Percentiles rank a stretch among this genome's conserved stretches.
phyloP scores from a whole-genome alignment of 331 rosid species.

The Malus hybrid region DNA sequence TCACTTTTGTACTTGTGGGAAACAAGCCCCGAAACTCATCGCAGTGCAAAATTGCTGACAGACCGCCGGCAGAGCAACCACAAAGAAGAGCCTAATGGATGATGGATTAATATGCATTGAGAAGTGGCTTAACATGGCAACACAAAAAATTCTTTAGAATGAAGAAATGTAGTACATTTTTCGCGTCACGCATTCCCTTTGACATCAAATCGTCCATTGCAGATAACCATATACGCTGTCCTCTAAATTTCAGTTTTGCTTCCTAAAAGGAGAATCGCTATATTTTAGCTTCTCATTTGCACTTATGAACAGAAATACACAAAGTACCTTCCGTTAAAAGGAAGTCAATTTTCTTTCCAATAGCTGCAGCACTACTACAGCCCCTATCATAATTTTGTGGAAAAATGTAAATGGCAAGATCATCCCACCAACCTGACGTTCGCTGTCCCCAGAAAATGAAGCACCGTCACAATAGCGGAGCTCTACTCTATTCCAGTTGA shows the following conservation, averaged over 20 bases:
- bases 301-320: neutral
- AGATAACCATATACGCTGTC: constrained; percentile 78
- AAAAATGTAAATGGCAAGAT: neutral
- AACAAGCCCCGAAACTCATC: constrained; percentile 60
- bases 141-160: neutral
- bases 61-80: constrained; percentile 97
- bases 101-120: neutral
- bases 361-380: neutral
- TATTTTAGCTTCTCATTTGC: neutral
- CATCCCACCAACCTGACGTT: constrained; percentile 45
- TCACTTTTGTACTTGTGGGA: constrained; percentile 60
- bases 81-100: constrained; percentile 61
- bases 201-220: constrained; percentile 81
- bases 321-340: neutral
- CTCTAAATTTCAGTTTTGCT: constrained; percentile 72
- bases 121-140: neutral
- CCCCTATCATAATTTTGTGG: neutral
- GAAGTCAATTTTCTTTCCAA: neutral
- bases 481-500: constrained; percentile 83
- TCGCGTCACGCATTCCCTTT: constrained; percentile 72
- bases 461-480: constrained; percentile 95
- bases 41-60: constrained; percentile 82
- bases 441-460: constrained; percentile 75
- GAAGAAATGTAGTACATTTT: constrained; percentile 14
- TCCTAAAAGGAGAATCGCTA: constrained; percentile 22